Evolutionary conservation across 768 basidiomycete genomes (phyloP).

Genomic region (Leccinellum rugosiceps): DNA sequence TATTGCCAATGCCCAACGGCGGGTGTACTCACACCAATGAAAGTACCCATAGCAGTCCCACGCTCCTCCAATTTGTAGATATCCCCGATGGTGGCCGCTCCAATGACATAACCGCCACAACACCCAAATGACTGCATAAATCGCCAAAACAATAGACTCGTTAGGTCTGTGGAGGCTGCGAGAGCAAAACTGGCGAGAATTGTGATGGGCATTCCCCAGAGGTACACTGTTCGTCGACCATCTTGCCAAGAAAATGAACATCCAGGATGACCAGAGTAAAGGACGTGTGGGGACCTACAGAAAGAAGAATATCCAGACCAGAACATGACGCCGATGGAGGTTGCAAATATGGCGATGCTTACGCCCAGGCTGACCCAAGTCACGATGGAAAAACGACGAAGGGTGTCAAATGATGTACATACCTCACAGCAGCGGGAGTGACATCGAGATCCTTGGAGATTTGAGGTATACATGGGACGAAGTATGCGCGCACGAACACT

Average conservation of each 20-base stretch:
- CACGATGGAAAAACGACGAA: not conserved
- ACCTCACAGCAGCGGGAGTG: constrained; percentile 58
- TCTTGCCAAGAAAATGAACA: constrained; percentile 38
- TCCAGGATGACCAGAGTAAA: not conserved
- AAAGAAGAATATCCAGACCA: constrained; percentile 53
- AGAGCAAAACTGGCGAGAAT: constrained; percentile 60
- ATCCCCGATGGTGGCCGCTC: constrained; percentile 60
- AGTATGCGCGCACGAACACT: constrained; percentile 70
- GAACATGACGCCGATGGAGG: constrained; percentile 44
- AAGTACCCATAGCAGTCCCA: constrained; percentile 57
- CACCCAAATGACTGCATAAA: constrained; percentile 66
- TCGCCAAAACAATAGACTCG: constrained; percentile 54
- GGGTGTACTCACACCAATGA: constrained; percentile 41
- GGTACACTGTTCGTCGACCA: constrained; percentile 60
- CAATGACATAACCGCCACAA: constrained; percentile 52
- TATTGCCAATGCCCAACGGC: not conserved
- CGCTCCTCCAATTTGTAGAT: constrained; percentile 65
- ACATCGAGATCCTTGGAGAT: constrained; percentile 64
- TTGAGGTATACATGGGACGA: constrained; percentile 72
- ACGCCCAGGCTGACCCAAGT: constrained; percentile 40
- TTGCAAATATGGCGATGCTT: constrained; percentile 46
- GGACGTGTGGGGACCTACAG: constrained; percentile 33
- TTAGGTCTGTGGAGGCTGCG: constrained; percentile 40
- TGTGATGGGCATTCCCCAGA: constrained; percentile 57
- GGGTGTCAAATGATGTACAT: not conserved